These are phyloP conservation scores for Oryza coarctata DNA, from an alignment of 176 grass and related monocot genomes.

Conservation along the genomic window DNA sequence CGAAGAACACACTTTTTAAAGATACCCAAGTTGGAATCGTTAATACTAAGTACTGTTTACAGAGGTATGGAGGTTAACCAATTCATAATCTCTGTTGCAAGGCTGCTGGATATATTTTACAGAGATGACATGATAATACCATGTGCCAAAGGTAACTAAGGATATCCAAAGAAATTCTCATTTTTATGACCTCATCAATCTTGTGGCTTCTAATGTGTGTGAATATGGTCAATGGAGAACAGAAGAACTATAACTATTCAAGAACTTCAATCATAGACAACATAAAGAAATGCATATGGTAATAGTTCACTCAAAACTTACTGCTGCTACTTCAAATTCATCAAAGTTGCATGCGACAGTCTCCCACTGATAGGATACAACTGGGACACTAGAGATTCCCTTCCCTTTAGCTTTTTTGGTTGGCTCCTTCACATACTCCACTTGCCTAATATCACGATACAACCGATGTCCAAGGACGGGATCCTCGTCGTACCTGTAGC, in stretches of 20 bases:
- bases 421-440: slow-evolving; percentile 51
- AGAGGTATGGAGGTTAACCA: not conserved
- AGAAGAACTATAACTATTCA: slow-evolving; percentile 3
- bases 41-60: not conserved
- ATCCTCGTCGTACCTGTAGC: slow-evolving; percentile 86
- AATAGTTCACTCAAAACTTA: slow-evolving; percentile 51
- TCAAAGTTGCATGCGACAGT: slow-evolving; percentile 82
- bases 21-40: not conserved
- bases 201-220: not conserved
- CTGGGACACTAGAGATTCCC: slow-evolving; percentile 40
- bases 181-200: slow-evolving; percentile 6
- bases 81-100: not conserved
- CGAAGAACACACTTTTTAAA: not conserved
- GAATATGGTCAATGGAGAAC: not conserved
- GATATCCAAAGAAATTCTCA: slow-evolving; percentile 1
- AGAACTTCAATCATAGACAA: not conserved
- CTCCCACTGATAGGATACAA: slow-evolving; percentile 81
- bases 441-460: slow-evolving; percentile 88
- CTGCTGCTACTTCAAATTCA: slow-evolving; percentile 79
- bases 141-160: not conserved
- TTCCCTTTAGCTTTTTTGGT: slow-evolving; percentile 61
- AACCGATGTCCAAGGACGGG: slow-evolving; percentile 78
- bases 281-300: slow-evolving; percentile 14
- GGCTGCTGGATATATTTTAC: slow-evolving; percentile 10
- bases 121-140: slow-evolving; percentile 17